Evolutionary conservation across 1,139 yeast genomes (phyloP).

Genomic region (Debaryomyces robertsiae): DNA sequence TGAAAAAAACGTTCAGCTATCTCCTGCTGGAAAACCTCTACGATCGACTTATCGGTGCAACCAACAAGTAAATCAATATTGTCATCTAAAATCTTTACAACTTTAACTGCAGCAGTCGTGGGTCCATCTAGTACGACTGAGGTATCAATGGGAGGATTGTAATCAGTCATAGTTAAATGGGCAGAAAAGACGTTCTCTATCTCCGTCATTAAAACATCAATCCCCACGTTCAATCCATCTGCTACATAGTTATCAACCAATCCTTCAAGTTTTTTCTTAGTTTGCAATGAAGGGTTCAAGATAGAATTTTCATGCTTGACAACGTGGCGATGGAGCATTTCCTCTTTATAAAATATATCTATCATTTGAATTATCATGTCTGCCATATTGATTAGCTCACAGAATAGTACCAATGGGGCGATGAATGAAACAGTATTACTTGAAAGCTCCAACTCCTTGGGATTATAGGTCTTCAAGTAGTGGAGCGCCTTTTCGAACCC

Average conservation of each 20-base stretch:
- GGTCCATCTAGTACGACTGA: slow-evolving; percentile 47
- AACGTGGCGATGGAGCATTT: slow-evolving; percentile 61
- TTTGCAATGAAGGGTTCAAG: slow-evolving; percentile 75
- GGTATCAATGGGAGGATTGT: slow-evolving; percentile 29
- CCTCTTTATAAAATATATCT: slow-evolving; percentile 88
- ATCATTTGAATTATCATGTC: slow-evolving; percentile 92
- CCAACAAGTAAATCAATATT: slow-evolving; percentile 78
- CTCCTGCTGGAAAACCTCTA: slow-evolving; percentile 93
- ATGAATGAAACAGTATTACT: slow-evolving; percentile 42
- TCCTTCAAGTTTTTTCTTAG: slow-evolving; percentile 77
- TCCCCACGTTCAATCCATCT: slow-evolving; percentile 86
- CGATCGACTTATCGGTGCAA: slow-evolving; percentile 82
- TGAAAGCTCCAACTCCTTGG: slow-evolving; percentile 42
- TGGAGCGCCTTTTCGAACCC: slow-evolving; percentile 83
- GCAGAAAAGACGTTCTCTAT: slow-evolving; percentile 47
- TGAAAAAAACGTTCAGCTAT: slow-evolving; percentile 86
- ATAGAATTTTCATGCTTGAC: slow-evolving; percentile 75
- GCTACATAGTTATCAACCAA: slow-evolving; percentile 88
- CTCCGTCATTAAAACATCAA: slow-evolving; percentile 82
- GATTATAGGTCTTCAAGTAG: slow-evolving; percentile 71
- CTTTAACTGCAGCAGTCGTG: slow-evolving; percentile 67
- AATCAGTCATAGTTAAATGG: slow-evolving; percentile 32
- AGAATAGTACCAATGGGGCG: slow-evolving; percentile 83
- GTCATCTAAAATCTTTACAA: slow-evolving; percentile 63
- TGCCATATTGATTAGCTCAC: slow-evolving; percentile 89